Evolutionary conservation across 1,139 yeast species (phyloP).

Genomic region (Suhomyces anneliseae): DNA sequence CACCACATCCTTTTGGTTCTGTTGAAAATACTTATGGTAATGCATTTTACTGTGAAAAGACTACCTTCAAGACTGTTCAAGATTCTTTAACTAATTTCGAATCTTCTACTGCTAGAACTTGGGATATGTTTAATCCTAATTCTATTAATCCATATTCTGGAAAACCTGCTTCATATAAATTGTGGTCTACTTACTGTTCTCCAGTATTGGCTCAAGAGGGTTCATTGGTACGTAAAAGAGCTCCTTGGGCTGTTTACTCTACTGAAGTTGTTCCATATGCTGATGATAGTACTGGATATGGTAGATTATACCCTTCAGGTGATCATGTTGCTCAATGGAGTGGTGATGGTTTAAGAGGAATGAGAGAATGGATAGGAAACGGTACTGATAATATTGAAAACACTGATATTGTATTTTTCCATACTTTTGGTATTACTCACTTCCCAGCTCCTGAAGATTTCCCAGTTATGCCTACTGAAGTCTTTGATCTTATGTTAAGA

Average conservation of each 20-base stretch:
- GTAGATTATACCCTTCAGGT: slow-evolving; percentile 75
- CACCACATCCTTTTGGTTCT: slow-evolving; percentile 62
- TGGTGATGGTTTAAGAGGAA: slow-evolving; percentile 70
- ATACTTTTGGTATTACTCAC: slow-evolving; percentile 81
- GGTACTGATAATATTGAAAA: slow-evolving; percentile 62
- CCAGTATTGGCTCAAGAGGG: slow-evolving; percentile 73
- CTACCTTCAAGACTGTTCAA: slow-evolving; percentile 62
- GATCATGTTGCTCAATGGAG: slow-evolving; percentile 79
- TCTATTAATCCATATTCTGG: slow-evolving; percentile 67
- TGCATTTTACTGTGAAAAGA: slow-evolving; percentile 64
- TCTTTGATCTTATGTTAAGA: slow-evolving; percentile 68
- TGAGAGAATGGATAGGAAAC: slow-evolving; percentile 73
- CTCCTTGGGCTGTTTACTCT: slow-evolving; percentile 73
- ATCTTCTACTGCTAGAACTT: slow-evolving; percentile 64
- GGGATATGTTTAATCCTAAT: slow-evolving; percentile 78
- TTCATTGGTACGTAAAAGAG: slow-evolving; percentile 75
- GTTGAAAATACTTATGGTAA: slow-evolving; percentile 73
- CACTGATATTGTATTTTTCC: slow-evolving; percentile 72
- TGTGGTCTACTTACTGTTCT: slow-evolving; percentile 76
- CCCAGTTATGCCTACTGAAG: slow-evolving; percentile 88
- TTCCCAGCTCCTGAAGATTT: slow-evolving; percentile 89
- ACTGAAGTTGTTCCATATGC: slow-evolving; percentile 70
- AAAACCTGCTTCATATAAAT: slow-evolving; percentile 73
- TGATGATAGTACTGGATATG: slow-evolving; percentile 51
- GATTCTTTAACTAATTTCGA: slow-evolving; percentile 68